Evolutionary conservation across 2,329 filamentous ascomycete genomes (phyloP).

Genomic region (Phyllosticta citrichinensis): DNA sequence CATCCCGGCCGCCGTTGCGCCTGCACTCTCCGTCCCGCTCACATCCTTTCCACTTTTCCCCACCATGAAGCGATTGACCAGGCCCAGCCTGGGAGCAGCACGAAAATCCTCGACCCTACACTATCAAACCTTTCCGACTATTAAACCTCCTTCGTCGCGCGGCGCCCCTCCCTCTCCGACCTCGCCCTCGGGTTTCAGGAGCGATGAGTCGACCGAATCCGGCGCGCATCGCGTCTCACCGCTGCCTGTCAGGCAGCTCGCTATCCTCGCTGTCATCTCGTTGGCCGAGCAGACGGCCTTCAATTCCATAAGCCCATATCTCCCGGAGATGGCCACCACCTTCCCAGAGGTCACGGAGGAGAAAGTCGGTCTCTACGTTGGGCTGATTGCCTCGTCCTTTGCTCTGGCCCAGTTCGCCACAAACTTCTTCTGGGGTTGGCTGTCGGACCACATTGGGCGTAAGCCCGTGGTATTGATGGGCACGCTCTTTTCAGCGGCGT

Average conservation of each 20-base stretch:
- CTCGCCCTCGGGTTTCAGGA: conserved; percentile 8
- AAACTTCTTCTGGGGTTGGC: conserved; percentile 83
- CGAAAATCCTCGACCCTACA: conserved; percentile 49
- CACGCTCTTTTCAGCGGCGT: conserved; percentile 69
- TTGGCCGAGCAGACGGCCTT: conserved; percentile 91
- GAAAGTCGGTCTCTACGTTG: conserved; percentile 78
- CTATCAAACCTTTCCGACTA: conserved; percentile 73
- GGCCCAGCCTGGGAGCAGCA: conserved; percentile 19
- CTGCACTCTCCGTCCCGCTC: neutral
- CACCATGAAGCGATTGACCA: conserved; percentile 5
- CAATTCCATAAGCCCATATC: conserved; percentile 91
- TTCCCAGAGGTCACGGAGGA: conserved; percentile 69
- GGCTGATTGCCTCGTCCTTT: conserved; percentile 81
- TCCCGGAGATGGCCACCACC: conserved; percentile 80
- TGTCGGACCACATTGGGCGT: conserved; percentile 68
- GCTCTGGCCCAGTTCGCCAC: conserved; percentile 86
- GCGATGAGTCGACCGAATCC: conserved; percentile 25
- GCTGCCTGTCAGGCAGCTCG: conserved; percentile 71
- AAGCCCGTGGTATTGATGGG: conserved; percentile 77
- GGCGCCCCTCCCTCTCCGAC: conserved; percentile 38
- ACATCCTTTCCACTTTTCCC: neutral
- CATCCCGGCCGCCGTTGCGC: neutral
- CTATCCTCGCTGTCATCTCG: conserved; percentile 76
- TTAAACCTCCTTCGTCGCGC: conserved; percentile 55
- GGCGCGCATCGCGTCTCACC: conserved; percentile 52